Percentiles rank a stretch among this genome's conserved stretches.
These are phyloP conservation scores for Tuber umbilicatum DNA, from an alignment of 495 filamentous ascomycete species.

Conservation along the genomic window DNA sequence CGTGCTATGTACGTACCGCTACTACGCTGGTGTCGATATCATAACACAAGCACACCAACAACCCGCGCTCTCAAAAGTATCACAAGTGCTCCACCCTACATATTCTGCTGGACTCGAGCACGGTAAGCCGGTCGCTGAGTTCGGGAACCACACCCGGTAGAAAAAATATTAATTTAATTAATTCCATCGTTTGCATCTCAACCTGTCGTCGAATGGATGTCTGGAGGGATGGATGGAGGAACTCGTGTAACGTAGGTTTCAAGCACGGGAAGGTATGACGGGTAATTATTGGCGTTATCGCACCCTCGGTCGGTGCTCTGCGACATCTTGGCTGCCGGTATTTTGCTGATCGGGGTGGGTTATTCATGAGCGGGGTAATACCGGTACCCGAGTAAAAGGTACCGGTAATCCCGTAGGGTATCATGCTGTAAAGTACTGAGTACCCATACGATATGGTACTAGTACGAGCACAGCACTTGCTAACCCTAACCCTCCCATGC, in stretches of 20 bases:
- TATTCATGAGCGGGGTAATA: background rate
- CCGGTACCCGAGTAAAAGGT: too few relatives aligned
- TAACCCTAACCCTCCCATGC: background rate
- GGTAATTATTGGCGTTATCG: background rate
- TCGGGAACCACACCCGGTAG: background rate
- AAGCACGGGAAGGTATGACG: background rate
- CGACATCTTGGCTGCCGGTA: background rate
- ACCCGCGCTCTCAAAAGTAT: background rate
- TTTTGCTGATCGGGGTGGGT: background rate
- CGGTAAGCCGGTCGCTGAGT: background rate
- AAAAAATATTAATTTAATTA: background rate
- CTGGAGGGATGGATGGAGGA: background rate
- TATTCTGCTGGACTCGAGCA: background rate
- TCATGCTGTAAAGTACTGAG: too few relatives aligned
- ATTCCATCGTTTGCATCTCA: background rate
- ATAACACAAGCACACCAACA: background rate
- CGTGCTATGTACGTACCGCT: too few relatives aligned
- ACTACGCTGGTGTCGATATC: too few relatives aligned
- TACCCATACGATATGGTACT: background rate
- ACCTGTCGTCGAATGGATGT: background rate
- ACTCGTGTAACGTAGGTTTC: background rate
- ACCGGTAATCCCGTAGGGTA: too few relatives aligned
- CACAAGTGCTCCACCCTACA: background rate
- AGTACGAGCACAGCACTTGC: background rate
- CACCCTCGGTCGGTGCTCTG: background rate